Percentiles rank a stretch among this genome's conserved stretches.
Evolutionary conservation across 331 rosid genomes (phyloP).

Genomic region (Ulmus americana): DNA sequence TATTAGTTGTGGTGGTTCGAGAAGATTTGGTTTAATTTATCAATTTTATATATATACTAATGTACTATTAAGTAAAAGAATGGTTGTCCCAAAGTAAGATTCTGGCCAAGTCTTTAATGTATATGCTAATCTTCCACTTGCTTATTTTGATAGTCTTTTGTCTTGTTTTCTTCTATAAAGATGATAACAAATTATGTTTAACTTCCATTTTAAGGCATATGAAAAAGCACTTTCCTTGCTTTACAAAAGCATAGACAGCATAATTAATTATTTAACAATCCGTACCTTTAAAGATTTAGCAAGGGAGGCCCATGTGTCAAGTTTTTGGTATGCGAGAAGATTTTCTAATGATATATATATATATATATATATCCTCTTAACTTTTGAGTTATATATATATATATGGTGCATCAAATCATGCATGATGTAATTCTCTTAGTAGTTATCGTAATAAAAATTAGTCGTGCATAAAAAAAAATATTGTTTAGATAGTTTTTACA

Average conservation of each 20-base stretch:
- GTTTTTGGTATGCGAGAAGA: neutral
- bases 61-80: conserved; percentile 5
- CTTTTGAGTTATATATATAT: neutral
- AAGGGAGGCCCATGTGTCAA: conserved; percentile 1
- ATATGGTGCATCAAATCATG: no score
- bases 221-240: conserved; percentile 20
- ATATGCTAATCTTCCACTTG: conserved; percentile 17
- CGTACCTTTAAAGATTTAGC: conserved; percentile 8
- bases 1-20: conserved; percentile 6
- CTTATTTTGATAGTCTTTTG: conserved; percentile 13
- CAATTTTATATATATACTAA: neutral
- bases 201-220: conserved; percentile 26
- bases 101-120: conserved; percentile 6
- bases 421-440: no score
- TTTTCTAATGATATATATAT: neutral
- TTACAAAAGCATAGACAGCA: conserved; percentile 7
- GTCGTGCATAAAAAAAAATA: neutral
- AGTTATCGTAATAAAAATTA: no score
- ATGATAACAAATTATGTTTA: conserved; percentile 1
- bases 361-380: neutral
- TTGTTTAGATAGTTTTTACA: neutral
- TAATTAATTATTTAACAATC: conserved; percentile 6
- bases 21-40: conserved; percentile 11
- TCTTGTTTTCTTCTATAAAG: neutral
- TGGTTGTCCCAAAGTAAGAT: conserved; percentile 13